Percentiles rank a stretch among this genome's conserved stretches.
Evolutionary conservation across 208 protist species (phyloP).

Genomic region (Tritrichomonas musculus): DNA sequence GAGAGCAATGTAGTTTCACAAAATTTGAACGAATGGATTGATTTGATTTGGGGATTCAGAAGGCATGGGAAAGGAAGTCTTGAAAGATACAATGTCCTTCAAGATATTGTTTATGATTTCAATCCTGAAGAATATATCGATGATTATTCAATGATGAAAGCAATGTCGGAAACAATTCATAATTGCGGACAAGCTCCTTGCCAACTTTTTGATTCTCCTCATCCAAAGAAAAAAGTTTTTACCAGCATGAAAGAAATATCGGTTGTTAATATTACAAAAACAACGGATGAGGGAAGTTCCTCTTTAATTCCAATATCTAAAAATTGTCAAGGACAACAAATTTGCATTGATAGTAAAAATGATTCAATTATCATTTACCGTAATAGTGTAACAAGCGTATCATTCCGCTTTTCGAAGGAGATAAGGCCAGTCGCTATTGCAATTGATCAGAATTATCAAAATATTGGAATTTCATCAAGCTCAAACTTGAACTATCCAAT

Average conservation of each 20-base stretch:
- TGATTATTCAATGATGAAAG: background rate
- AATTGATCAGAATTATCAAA: too few species aligned
- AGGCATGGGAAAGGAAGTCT: background rate
- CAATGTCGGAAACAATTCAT: background rate
- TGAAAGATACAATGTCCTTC: background rate
- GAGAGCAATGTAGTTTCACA: background rate
- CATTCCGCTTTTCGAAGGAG: background rate
- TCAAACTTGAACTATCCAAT: too few species aligned
- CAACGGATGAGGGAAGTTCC: background rate
- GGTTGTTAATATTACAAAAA: background rate
- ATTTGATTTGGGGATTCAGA: constrained; percentile 30
- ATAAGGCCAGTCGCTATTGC: background rate
- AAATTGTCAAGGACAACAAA: background rate
- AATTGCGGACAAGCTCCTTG: constrained; percentile 24
- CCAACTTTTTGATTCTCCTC: background rate
- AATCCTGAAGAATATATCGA: background rate
- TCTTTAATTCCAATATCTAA: background rate
- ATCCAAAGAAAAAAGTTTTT: background rate
- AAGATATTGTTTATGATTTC: background rate
- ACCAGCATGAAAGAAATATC: too few species aligned
- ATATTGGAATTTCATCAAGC: too few species aligned
- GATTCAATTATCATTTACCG: too few species aligned
- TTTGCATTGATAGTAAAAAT: background rate
- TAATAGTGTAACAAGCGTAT: too few species aligned
- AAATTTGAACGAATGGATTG: constrained; percentile 30